A percentile compares a stretch with the other conserved stretches of the same genome.
These are phyloP conservation scores for Blastocystis sp. DNA, from an alignment of 352 stramenopile species.

Conservation along the genomic window DNA sequence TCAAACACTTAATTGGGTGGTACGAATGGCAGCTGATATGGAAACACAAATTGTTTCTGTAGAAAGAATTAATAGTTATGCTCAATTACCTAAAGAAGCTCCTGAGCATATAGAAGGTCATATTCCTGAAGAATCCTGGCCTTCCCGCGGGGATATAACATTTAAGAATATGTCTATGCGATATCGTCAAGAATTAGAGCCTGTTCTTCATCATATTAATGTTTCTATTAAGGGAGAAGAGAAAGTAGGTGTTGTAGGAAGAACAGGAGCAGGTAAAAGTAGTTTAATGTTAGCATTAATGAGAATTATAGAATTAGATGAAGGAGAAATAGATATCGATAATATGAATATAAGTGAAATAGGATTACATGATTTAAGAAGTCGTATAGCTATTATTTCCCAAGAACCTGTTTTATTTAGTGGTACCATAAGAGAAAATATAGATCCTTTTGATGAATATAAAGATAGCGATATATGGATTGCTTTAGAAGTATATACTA, in stretches of 20 bases:
- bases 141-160: conserved; percentile 34
- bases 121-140: conserved; percentile 39
- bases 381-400: conserved; percentile 54
- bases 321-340: conserved; percentile 59
- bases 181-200: conserved; percentile 50
- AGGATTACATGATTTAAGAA: conserved; percentile 45
- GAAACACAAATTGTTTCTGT: conserved; percentile 80
- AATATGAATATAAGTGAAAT: conserved; percentile 56
- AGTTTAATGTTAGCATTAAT: conserved; percentile 68
- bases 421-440: conserved; percentile 59
- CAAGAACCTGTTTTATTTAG: conserved; percentile 64
- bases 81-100: conserved; percentile 44
- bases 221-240: conserved; percentile 44
- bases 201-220: conserved; percentile 38
- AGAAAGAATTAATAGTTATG: conserved; percentile 58
- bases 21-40: conserved; percentile 71
- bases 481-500: no score
- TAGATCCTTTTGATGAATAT: conserved; percentile 55
- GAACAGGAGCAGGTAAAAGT: conserved; percentile 65
- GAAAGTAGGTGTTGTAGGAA: conserved; percentile 65
- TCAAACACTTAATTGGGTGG: conserved; percentile 73
- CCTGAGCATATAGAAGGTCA: conserved; percentile 41
- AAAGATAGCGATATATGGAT: conserved; percentile 43
- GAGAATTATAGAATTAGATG: conserved; percentile 63
- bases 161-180: conserved; percentile 47